Percentiles rank a stretch among this genome's conserved stretches.
phyloP scores from a whole-genome alignment of 2,329 filamentous ascomycete species.

The Tolypocladium ophioglossoides region DNA sequence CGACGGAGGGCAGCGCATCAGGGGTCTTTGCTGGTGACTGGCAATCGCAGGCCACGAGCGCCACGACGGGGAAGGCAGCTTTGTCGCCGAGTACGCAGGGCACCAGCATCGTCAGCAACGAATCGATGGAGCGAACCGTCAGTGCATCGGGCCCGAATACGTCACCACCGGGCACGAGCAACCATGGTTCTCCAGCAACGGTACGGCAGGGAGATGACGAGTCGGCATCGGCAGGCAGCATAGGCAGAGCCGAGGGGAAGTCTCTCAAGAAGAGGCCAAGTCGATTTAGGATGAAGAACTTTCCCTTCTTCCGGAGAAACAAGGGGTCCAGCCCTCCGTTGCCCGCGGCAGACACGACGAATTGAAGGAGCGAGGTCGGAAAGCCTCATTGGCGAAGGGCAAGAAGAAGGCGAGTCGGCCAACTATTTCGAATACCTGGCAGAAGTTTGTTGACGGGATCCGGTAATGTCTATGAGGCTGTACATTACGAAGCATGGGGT shows the following conservation, averaged over 20 bases:
- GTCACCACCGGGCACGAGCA: slow-evolving; percentile 23
- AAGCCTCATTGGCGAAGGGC: not conserved
- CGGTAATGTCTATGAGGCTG: slow-evolving; percentile 1
- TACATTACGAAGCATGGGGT: not conserved
- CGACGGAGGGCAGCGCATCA: slow-evolving; percentile 49
- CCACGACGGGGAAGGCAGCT: slow-evolving; percentile 53
- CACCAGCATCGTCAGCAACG: slow-evolving; percentile 53
- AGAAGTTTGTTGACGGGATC: not conserved
- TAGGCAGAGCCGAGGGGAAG: slow-evolving; percentile 36
- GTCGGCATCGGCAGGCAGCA: slow-evolving; percentile 27
- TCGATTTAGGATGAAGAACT: slow-evolving; percentile 52
- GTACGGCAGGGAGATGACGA: slow-evolving; percentile 16
- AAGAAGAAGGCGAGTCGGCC: not conserved
- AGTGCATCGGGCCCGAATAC: slow-evolving; percentile 30
- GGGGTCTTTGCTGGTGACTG: slow-evolving; percentile 45
- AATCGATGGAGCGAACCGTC: slow-evolving; percentile 40
- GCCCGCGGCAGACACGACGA: slow-evolving; percentile 21
- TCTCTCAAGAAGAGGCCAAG: slow-evolving; percentile 51
- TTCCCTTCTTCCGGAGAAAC: slow-evolving; percentile 45
- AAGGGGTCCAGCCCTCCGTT: slow-evolving; percentile 27
- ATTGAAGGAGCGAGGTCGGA: slow-evolving; percentile 12
- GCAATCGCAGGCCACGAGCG: slow-evolving; percentile 52
- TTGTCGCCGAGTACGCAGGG: slow-evolving; percentile 55
- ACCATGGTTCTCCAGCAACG: slow-evolving; percentile 15
- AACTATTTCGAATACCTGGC: not conserved